These are phyloP conservation scores for Heterobasidion annosum DNA, from an alignment of 1,284 basidiomycete species.

Conservation along the genomic window DNA sequence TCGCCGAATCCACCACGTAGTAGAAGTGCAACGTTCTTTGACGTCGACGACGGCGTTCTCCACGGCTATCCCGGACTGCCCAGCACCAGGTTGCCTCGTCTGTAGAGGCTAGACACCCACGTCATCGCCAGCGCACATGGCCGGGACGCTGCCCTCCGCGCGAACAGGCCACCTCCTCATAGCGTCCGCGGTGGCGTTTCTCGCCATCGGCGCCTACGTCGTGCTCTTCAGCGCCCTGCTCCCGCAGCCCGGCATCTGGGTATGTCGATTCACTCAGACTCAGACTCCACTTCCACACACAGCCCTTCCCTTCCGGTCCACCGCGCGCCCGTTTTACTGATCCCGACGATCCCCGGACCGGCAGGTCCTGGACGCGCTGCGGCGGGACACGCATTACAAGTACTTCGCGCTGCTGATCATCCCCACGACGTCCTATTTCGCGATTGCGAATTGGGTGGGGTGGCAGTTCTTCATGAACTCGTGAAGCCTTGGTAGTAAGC, in stretches of 20 bases:
- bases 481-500: slow-evolving; percentile 19
- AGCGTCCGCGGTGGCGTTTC: slow-evolving; percentile 37
- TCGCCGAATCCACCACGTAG: too few relatives aligned
- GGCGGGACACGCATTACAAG: slow-evolving; percentile 79
- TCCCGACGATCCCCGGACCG: too few relatives aligned
- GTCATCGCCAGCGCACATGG: neutral
- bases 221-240: slow-evolving; percentile 57
- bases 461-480: slow-evolving; percentile 93
- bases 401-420: slow-evolving; percentile 76
- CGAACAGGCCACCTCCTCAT: slow-evolving; percentile 41
- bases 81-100: too few relatives aligned
- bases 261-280: slow-evolving; percentile 21
- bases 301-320: neutral
- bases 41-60: too few relatives aligned
- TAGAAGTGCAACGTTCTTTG: too few relatives aligned
- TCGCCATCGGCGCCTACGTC: slow-evolving; percentile 51
- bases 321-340: neutral
- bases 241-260: slow-evolving; percentile 39
- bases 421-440: slow-evolving; percentile 78
- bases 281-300: neutral
- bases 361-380: slow-evolving; percentile 55
- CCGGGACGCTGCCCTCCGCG: slow-evolving; percentile 13
- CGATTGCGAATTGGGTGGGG: slow-evolving; percentile 95
- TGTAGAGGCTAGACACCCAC: too few relatives aligned
- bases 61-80: too few relatives aligned